phyloP scores from a whole-genome alignment of 176 grass and related monocot species.

The Avena atlantica region DNA sequence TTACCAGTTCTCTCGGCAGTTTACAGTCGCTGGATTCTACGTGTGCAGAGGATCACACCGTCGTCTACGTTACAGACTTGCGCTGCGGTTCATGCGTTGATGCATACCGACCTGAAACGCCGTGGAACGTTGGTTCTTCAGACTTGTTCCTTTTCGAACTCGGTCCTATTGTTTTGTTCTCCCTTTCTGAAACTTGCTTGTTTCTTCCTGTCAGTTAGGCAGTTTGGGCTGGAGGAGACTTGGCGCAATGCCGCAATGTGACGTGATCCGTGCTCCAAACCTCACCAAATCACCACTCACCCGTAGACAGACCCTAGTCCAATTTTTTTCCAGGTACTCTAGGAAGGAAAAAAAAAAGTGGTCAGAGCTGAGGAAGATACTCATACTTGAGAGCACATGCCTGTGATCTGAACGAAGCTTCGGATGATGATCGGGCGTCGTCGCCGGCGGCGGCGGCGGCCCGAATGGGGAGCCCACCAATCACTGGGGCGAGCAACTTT shows the following conservation, averaged over 20 bases:
- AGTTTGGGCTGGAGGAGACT: slow-evolving; percentile 27
- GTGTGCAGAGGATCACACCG: neutral
- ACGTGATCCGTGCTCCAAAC: slow-evolving; percentile 41
- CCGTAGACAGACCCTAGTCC: no score
- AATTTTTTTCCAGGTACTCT: no score
- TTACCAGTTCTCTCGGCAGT: neutral
- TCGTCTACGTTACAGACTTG: slow-evolving; percentile 24
- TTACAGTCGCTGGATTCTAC: neutral
- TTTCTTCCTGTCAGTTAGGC: slow-evolving; percentile 5
- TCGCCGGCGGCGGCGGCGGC: neutral
- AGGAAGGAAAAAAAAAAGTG: neutral
- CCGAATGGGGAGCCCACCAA: slow-evolving; percentile 42
- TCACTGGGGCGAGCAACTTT: slow-evolving; percentile 11
- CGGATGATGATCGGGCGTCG: slow-evolving; percentile 16
- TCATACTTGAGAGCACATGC: neutral
- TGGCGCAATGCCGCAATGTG: neutral
- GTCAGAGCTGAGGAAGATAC: slow-evolving; percentile 26
- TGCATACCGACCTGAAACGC: no score
- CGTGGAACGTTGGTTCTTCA: no score
- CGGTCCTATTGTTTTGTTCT: neutral
- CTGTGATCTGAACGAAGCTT: slow-evolving; percentile 22
- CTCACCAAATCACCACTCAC: neutral
- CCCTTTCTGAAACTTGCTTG: neutral
- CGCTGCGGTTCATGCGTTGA: neutral
- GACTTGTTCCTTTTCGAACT: no score